Base-by-base conservation (phyloP, 2,329 filamentous ascomycete genomes). In the Aspergillus tanneri region DNA sequence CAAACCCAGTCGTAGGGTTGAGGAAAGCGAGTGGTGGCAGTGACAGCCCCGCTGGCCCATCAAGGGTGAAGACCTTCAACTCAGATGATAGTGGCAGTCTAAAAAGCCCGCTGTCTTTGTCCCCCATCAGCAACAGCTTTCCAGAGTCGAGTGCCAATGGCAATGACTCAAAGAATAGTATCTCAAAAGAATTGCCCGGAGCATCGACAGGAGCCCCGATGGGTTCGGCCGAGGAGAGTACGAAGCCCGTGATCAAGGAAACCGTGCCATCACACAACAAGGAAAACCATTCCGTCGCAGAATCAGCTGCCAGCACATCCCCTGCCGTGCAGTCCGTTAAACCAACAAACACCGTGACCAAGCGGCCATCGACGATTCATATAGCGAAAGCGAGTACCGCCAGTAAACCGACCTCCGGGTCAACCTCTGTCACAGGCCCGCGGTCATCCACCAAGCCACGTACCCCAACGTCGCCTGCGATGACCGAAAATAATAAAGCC, bases 1-100 rank as follows among this genome's bases (percentile, higher is more conserved):
- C 69, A n/a, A 64, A 60, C 28, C 69, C 66, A 23, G 60, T 72
- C 28, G 62, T 72, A 24, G 73, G 72, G 21, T 53, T 78, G 48
- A 68, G 67, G 50, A 75, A 72, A 56, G 63, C 62, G 37, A 69
- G 64, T 47, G 68, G 67, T 42, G 62, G 64, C 24, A 67, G 60
- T 52, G 67, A 67, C 34, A 63, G 56, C 36, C 58, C 64, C 8
- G 56, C 56, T 3, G 58, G 61, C 22, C 49, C 56, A 7, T 58
- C 61, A 22, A 59, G 65, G 14, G 58, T 64, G 8, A 65, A 59
- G 44, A 67, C 54, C 30, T 54, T 67, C 51, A 67, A 62, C 43
- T 61, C 59, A 16, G 57, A 61, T 16, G 64, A 66, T 14, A 55
- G 58, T 45, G 60, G 62, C 12, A 62, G 58, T 18, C 61, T 65